phyloP scores from a whole-genome alignment of 768 basidiomycete species.

The Russula sp. region DNA sequence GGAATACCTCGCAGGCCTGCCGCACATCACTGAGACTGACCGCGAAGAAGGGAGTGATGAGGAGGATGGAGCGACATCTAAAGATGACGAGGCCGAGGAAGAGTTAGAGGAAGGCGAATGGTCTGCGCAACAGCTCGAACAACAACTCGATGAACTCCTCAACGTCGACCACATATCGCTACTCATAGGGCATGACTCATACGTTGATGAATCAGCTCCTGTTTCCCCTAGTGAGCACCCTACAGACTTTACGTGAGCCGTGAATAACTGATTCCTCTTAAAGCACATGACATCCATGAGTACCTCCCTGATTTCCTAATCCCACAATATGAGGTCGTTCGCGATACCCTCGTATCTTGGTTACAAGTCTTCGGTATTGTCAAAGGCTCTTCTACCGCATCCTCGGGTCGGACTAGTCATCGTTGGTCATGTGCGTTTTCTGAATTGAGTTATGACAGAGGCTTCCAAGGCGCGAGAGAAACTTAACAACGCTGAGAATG shows the following conservation, averaged over 20 bases:
- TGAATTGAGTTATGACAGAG: constrained; percentile 39
- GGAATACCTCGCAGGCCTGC: constrained; percentile 69
- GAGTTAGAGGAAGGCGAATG: constrained; percentile 58
- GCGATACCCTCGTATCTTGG: constrained; percentile 57
- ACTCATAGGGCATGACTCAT: constrained; percentile 73
- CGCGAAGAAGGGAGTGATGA: constrained; percentile 44
- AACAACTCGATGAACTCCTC: constrained; percentile 55
- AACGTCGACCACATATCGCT: constrained; percentile 69
- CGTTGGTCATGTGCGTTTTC: not conserved
- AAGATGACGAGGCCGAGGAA: constrained; percentile 30
- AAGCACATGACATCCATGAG: constrained; percentile 75
- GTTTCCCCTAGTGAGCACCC: constrained; percentile 50
- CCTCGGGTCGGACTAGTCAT: constrained; percentile 40
- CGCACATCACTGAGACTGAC: constrained; percentile 66
- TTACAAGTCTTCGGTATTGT: constrained; percentile 64
- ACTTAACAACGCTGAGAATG: constrained; percentile 58
- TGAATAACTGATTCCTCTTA: constrained; percentile 11
- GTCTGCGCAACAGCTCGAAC: constrained; percentile 57
- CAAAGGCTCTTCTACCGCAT: constrained; percentile 39
- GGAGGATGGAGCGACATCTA: constrained; percentile 31
- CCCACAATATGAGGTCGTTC: constrained; percentile 68
- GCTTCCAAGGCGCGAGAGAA: constrained; percentile 61
- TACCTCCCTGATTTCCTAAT: constrained; percentile 84
- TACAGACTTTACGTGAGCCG: not conserved
- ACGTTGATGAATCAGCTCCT: constrained; percentile 45